Evolutionary conservation across 352 stramenopile genomes (phyloP).

Genomic region (Phytophthora pisi): DNA sequence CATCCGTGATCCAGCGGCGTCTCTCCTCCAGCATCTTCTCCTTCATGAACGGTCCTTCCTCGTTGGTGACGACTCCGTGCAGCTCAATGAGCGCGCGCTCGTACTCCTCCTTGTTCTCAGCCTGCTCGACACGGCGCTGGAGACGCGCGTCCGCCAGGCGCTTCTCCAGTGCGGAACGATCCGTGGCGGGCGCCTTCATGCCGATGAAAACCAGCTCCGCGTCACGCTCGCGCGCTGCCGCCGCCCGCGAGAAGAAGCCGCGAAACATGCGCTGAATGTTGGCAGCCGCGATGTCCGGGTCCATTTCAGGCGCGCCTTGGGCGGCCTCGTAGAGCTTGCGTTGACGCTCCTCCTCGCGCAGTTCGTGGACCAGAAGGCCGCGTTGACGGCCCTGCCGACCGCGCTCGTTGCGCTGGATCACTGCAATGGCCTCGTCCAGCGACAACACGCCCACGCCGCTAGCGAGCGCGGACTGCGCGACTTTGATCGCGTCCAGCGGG

Average conservation of each 20-base stretch:
- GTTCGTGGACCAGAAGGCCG: constrained; percentile 81
- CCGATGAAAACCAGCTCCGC: constrained; percentile 93
- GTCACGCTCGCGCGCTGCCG: constrained; percentile 71
- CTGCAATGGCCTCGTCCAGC: constrained; percentile 84
- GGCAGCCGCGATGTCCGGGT: constrained; percentile 90
- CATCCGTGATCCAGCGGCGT: constrained; percentile 93
- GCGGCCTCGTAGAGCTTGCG: constrained; percentile 77
- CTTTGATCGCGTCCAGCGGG: constrained; percentile 53
- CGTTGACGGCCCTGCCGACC: constrained; percentile 88
- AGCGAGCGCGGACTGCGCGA: constrained; percentile 31
- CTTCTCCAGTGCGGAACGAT: constrained; percentile 71
- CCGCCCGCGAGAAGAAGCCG: constrained; percentile 74
- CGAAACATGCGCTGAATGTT: constrained; percentile 93
- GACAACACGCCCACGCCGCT: constrained; percentile 33
- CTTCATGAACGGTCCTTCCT: constrained; percentile 94
- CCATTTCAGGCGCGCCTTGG: constrained; percentile 72
- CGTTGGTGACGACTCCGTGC: constrained; percentile 74
- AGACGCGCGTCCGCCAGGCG: constrained; percentile 77
- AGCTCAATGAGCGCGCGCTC: constrained; percentile 86
- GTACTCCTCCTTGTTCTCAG: constrained; percentile 93
- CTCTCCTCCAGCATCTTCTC: constrained; percentile 91
- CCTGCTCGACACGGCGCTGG: constrained; percentile 90
- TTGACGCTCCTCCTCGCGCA: constrained; percentile 87
- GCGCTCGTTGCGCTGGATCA: constrained; percentile 91
- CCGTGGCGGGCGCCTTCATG: constrained; percentile 81